Base-by-base conservation (phyloP, 148 eudicot genomes). In the Euryodendron excelsum region DNA sequence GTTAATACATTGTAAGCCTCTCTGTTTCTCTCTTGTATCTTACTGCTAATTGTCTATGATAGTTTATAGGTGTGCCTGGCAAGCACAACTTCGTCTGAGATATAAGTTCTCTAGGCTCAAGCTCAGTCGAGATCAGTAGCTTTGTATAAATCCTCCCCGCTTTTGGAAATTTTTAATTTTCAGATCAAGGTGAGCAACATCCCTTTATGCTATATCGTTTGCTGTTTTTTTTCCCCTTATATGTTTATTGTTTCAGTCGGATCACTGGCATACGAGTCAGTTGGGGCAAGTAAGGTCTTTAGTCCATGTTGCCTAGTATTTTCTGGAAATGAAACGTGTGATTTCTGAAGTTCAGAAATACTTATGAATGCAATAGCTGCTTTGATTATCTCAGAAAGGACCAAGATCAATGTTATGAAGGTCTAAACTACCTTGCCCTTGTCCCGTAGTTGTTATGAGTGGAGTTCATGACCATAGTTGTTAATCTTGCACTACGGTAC, bases 111-210 rank as follows among this genome's bases (percentile, higher is more conserved):
- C 69, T 23, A 52, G 70, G 55, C 59, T 45, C 50, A 21, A 76
- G 78, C 59, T 60, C 78, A 44, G 56, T 47, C 20, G 69, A 23
- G 44, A 30, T 44, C 34, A 59, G 44, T 47, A 39, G 68, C 50
- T 59, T 11, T 76, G 28, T 63, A 63, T 62, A 63, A 23, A 47
- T 9, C 53, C 45, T 5, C n/a, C 18, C 2, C 9, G 21, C 3
- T 53, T 39, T 37, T 14, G 37, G 23, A 47, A 50, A 71, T 69
- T 1, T 45, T 70, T 33, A 47, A 70, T 44, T 56, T 48, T 14
- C 53, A 48, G 45, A 5, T 41, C 17, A 65, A 36, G 28, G 7
- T 64, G 12, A 33, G 44, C n/a, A 36, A n/a, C n/a, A n/a, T n/a
- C n/a, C n/a, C n/a, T n/a, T n/a, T n/a, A n/a, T n/a, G n/a, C n/a